phyloP scores from a whole-genome alignment of 768 basidiomycete genomes.

The Leccinellum albellum region DNA sequence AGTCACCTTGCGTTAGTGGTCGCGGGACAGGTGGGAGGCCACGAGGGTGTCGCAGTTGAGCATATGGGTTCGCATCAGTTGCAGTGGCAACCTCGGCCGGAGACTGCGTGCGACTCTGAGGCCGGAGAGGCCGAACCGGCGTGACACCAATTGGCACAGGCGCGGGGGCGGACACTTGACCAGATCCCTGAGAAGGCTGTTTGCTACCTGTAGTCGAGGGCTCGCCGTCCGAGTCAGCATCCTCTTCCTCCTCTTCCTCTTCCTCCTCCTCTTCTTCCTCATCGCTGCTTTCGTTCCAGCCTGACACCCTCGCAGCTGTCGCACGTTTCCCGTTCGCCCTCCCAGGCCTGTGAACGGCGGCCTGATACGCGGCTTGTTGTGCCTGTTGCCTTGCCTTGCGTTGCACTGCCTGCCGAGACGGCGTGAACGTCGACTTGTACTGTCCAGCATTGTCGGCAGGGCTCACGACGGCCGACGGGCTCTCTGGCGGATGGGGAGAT shows the following conservation, averaged over 20 bases:
- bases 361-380: constrained; percentile 77
- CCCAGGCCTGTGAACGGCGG: constrained; percentile 73
- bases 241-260: constrained; percentile 63
- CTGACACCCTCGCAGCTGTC: constrained; percentile 39
- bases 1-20: constrained; percentile 43
- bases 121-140: constrained; percentile 26
- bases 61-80: constrained; percentile 36
- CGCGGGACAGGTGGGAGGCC: constrained; percentile 64
- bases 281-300: constrained; percentile 71
- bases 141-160: constrained; percentile 19
- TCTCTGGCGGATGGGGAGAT: constrained; percentile 37
- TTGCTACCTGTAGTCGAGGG: constrained; percentile 34
- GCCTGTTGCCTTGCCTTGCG: constrained; percentile 82
- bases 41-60: constrained; percentile 55
- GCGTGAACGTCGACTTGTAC: constrained; percentile 85
- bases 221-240: constrained; percentile 60
- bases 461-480: constrained; percentile 12
- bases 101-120: constrained; percentile 30
- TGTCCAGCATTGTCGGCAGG: constrained; percentile 33
- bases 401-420: constrained; percentile 78
- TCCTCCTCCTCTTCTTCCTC: constrained; percentile 77
- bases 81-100: constrained; percentile 28
- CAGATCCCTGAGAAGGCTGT: constrained; percentile 25
- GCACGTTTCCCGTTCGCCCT: constrained; percentile 41
- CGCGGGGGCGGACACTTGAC: constrained; percentile 16